Base-by-base conservation (phyloP, 1,284 basidiomycete species). In the Irpex sp. region DNA sequence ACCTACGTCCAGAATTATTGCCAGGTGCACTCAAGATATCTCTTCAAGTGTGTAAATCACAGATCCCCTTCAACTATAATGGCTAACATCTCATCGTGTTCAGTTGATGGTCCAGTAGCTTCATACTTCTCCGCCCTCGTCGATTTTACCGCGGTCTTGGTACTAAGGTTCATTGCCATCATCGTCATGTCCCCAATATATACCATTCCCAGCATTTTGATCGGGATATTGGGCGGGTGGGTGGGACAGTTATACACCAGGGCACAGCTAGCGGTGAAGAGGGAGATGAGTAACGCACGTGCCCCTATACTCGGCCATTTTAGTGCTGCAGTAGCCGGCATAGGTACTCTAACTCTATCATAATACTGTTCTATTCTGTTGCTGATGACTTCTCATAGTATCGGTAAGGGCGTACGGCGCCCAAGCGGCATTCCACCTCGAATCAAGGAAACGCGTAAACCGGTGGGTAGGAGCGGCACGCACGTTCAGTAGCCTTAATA, bases 191-290 rank as follows among this genome's bases (percentile, higher is more conserved):
- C 82, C 1, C 82, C 79, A 0, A 60, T 74, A 9, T 73, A 78
- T 64, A 39, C 72, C n/a, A 56, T 78, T 15, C 77, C 78, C 11
- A 75, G 75, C 7, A 37, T 75, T 7, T 19, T 68, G 54, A 74
- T 85, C 21, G 75, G 76, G 8, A 66, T 74, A 3, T 13, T 82
- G 3, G 83, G 82, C n/a, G 76, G 70, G 11, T 72, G 76, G 69
- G 70, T 80, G 21, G 82, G 75, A 19, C 72, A 73, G 57, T 68
- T 85, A 19, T 86, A 85, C 66, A 88, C 92, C 69, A 82, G 83
- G 65, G 85, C 86, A 11, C 90, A 92, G 70, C 77, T 92, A n/a
- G 83, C 85, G n/a, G 86, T 90, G 56, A 92, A 92, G 68, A 79
- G 86, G 7, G 84, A 88, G 68, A 86, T 86, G 83, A 83, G 81